Percentiles rank a stretch among this genome's conserved stretches.
Evolutionary conservation across 2,329 filamentous ascomycete genomes (phyloP).

Genomic region (Lachnellula arida): DNA sequence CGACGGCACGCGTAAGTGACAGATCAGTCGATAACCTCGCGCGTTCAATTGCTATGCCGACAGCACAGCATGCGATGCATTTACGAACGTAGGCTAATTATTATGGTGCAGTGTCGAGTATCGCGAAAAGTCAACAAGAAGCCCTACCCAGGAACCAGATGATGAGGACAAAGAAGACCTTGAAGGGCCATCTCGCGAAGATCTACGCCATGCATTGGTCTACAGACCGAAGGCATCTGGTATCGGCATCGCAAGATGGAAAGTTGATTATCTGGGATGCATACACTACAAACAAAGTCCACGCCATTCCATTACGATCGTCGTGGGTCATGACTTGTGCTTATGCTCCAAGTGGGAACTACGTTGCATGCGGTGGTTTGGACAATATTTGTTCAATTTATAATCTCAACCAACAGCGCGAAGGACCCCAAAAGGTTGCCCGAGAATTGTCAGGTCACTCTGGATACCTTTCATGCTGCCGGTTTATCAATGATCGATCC

Average conservation of each 20-base stretch:
- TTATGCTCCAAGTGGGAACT: slow-evolving; percentile 97
- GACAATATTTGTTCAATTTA: slow-evolving; percentile 99
- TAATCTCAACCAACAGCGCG: slow-evolving; percentile 89
- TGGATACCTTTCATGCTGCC: slow-evolving; percentile 95
- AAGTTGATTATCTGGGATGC: slow-evolving; percentile 99
- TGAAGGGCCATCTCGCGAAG: slow-evolving; percentile 97
- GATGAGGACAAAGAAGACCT: slow-evolving; percentile 95
- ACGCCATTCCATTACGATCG: slow-evolving; percentile 93
- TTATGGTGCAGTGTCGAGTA: slow-evolving; percentile 68
- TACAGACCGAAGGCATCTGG: slow-evolving; percentile 92
- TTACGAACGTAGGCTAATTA: slow-evolving; percentile 15
- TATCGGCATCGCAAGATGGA: slow-evolving; percentile 96
- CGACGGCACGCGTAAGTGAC: slow-evolving; percentile 86
- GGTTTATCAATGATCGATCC: slow-evolving; percentile 96
- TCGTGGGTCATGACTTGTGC: slow-evolving; percentile 99
- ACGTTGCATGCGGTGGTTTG: slow-evolving; percentile 94
- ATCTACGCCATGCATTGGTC: slow-evolving; percentile 99
- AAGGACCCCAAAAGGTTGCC: slow-evolving; percentile 94
- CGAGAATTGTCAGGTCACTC: slow-evolving; percentile 95
- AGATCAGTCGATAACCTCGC: not conserved
- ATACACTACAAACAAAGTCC: slow-evolving; percentile 99
- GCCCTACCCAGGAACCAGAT: slow-evolving; percentile 82
- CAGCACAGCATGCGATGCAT: not conserved
- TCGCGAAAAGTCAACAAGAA: slow-evolving; percentile 89
- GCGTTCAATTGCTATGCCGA: not conserved